Evolutionary conservation across 2,329 filamentous ascomycete genomes (phyloP).

Genomic region (Diaporthe humulicola): DNA sequence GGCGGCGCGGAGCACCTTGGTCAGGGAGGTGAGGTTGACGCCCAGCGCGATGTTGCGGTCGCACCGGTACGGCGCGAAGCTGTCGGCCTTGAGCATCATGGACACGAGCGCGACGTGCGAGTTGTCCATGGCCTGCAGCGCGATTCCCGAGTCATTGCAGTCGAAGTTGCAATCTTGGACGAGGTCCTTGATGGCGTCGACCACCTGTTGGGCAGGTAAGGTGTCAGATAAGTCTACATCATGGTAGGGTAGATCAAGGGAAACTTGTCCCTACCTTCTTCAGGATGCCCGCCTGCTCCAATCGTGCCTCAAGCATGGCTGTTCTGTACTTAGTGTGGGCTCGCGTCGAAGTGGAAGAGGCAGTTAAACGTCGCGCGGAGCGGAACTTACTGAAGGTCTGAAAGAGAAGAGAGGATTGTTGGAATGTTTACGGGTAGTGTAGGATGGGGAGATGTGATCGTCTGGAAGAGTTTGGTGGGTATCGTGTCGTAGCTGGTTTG

Average conservation of each 20-base stretch:
- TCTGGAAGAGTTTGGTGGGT: background rate
- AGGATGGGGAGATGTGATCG: background rate
- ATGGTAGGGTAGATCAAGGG: background rate
- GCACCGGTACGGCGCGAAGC: constrained; percentile 95
- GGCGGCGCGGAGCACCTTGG: constrained; percentile 95
- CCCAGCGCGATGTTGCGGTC: constrained; percentile 99
- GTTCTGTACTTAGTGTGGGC: constrained; percentile 52
- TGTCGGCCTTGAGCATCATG: constrained; percentile 97
- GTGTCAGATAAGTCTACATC: constrained; percentile 41
- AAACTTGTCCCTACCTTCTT: constrained; percentile 81
- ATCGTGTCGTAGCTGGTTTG: background rate
- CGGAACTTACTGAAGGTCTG: constrained; percentile 42
- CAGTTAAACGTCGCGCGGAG: constrained; percentile 10
- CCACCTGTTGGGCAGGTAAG: constrained; percentile 72
- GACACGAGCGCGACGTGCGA: constrained; percentile 98
- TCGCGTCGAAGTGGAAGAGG: constrained; percentile 38
- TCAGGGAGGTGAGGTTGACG: constrained; percentile 95
- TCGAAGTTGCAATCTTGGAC: constrained; percentile 99
- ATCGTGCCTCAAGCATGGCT: constrained; percentile 94
- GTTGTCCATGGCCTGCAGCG: constrained; percentile 99
- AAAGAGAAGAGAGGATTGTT: constrained; percentile 4
- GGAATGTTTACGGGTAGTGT: constrained; percentile 28
- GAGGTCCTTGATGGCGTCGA: constrained; percentile 99
- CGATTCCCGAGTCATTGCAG: constrained; percentile 99
- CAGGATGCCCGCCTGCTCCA: constrained; percentile 92